phyloP scores from a whole-genome alignment of 1,284 basidiomycete genomes.

The Mycosarcoma mackinlayi region DNA sequence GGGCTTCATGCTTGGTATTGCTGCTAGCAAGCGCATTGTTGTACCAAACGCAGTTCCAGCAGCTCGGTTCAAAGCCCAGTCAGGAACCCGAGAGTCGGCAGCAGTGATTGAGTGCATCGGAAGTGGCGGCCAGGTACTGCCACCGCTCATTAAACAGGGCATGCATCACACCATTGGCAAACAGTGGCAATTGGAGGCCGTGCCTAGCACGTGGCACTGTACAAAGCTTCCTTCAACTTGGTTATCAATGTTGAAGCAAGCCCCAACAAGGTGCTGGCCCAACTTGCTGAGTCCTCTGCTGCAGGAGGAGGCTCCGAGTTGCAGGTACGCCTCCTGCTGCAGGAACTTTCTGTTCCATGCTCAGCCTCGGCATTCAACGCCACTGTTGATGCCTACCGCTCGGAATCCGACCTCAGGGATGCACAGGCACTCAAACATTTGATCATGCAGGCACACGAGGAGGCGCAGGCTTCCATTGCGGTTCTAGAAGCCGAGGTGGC shows the following conservation, averaged over 20 bases:
- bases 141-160: background rate
- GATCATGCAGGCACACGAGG: too few relatives aligned
- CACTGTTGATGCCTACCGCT: slow-evolving; percentile 1
- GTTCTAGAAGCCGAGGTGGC: too few relatives aligned
- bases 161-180: slow-evolving; percentile 9
- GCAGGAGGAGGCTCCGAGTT: too few relatives aligned
- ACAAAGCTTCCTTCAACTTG: slow-evolving; percentile 9
- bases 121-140: too few relatives aligned
- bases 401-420: background rate
- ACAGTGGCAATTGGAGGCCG: slow-evolving; percentile 7
- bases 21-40: slow-evolving; percentile 4
- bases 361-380: too few relatives aligned
- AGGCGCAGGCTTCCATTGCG: too few relatives aligned
- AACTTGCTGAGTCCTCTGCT: background rate
- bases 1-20: slow-evolving; percentile 3
- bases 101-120: slow-evolving; percentile 19
- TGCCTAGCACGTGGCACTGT: too few relatives aligned
- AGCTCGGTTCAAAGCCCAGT: slow-evolving; percentile 7
- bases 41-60: slow-evolving; percentile 6
- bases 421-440: background rate
- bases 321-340: too few relatives aligned
- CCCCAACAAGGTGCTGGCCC: slow-evolving; percentile 4
- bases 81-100: slow-evolving; percentile 6
- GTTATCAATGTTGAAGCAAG: slow-evolving; percentile 1
- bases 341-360: too few relatives aligned